These are phyloP conservation scores for Cystobasidium ongulense DNA, from an alignment of 768 basidiomycete species.

Conservation along the genomic window DNA sequence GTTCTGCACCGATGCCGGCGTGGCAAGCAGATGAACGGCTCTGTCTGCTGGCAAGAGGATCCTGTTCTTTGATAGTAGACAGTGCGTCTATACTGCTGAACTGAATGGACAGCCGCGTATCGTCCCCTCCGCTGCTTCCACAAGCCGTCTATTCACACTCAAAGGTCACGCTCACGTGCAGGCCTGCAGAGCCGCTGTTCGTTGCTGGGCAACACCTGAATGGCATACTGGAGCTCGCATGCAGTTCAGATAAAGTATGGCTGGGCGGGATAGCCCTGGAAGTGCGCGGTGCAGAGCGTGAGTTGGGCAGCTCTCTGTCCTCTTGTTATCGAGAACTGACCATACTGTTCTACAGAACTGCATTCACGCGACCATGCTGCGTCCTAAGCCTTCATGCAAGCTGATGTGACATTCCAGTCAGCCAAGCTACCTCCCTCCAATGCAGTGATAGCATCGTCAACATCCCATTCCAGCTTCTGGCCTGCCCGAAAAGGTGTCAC, in stretches of 20 bases:
- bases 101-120: neutral
- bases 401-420: conserved; percentile 38
- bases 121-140: conserved; percentile 13
- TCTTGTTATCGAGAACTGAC: neutral
- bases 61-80: no score
- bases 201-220: conserved; percentile 33
- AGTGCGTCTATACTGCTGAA: neutral
- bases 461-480: conserved; percentile 25
- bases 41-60: no score
- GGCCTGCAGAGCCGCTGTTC: conserved; percentile 17
- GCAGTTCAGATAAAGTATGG: conserved; percentile 26
- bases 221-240: conserved; percentile 36
- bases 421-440: conserved; percentile 36
- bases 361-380: conserved; percentile 37
- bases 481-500: conserved; percentile 38
- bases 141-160: conserved; percentile 11
- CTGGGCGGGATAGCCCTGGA: conserved; percentile 39
- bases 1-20: no score
- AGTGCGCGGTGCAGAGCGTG: conserved; percentile 36
- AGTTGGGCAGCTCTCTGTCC: neutral
- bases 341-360: conserved; percentile 38
- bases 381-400: conserved; percentile 36
- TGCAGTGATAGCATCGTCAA: conserved; percentile 34
- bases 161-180: conserved; percentile 7
- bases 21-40: no score